Conservation (phyloP, 169 alveolate species). For the Plasmodium chabaudi region DNA sequence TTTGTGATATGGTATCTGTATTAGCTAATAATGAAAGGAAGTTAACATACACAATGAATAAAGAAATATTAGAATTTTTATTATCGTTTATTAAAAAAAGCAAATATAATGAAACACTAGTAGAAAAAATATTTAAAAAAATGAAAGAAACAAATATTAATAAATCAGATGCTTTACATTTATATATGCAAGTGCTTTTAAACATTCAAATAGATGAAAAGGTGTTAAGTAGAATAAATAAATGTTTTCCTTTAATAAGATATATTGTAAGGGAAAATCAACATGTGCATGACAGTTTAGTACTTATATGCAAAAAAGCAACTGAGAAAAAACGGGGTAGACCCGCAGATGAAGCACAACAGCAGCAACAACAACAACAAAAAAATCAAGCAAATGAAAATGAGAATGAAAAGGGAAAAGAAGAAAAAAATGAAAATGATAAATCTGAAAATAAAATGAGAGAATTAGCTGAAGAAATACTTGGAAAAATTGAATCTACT, state of each 20-base stretch:
- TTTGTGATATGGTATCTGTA: constrained; percentile 69
- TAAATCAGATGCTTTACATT: constrained; percentile 39
- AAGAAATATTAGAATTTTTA: constrained; percentile 41
- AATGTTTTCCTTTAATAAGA: constrained; percentile 43
- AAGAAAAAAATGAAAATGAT: constrained; percentile 44
- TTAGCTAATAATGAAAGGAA: constrained; percentile 50
- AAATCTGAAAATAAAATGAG: constrained; percentile 65
- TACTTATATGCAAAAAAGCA: constrained; percentile 59
- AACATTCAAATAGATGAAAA: constrained; percentile 73
- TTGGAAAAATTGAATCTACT: constrained; percentile 60
- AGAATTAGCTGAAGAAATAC: constrained; percentile 65
- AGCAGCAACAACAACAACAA: constrained; percentile 17
- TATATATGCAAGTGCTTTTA: constrained; percentile 66
- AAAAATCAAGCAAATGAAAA: neutral
- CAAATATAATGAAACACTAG: constrained; percentile 71
- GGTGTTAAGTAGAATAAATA: constrained; percentile 37
- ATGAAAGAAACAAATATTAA: constrained; percentile 65
- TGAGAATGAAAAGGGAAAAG: constrained; percentile 18
- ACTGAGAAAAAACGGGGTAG: constrained; percentile 74
- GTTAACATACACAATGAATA: constrained; percentile 36
- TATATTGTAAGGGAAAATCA: constrained; percentile 66
- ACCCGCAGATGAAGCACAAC: constrained; percentile 67
- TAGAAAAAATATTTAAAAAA: constrained; percentile 65
- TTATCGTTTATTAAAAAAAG: constrained; percentile 63
- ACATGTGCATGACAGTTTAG: constrained; percentile 30